Percentiles rank a stretch among this genome's conserved stretches.
phyloP scores from a whole-genome alignment of 202 grass and related monocot species.

The Zizania palustris region DNA sequence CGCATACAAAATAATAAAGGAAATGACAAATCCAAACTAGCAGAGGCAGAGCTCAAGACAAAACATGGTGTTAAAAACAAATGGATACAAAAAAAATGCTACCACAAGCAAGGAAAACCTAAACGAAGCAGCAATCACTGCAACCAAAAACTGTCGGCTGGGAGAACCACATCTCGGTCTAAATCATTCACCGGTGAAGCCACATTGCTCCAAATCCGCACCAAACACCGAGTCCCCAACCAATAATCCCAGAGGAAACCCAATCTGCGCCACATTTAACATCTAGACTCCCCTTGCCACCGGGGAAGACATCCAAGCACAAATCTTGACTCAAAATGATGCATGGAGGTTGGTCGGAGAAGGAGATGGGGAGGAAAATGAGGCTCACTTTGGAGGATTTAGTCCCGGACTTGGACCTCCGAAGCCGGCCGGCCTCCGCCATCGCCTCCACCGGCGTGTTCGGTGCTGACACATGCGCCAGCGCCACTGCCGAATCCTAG shows the following conservation, averaged over 20 bases:
- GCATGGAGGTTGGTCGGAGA: neutral
- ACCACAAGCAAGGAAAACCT: conserved; percentile 12
- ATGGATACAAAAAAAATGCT: conserved; percentile 36
- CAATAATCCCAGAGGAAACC: neutral
- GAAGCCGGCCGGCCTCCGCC: conserved; percentile 46
- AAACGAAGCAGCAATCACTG: conserved; percentile 36
- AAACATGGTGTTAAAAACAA: conserved; percentile 19
- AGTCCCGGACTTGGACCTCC: conserved; percentile 65
- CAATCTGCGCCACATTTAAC: conserved; percentile 24
- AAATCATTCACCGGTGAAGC: conserved; percentile 39
- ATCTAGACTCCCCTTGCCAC: conserved; percentile 3
- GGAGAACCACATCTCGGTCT: conserved; percentile 24
- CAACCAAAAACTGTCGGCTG: conserved; percentile 35
- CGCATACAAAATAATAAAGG: conserved; percentile 36
- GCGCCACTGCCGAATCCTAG: conserved; percentile 41
- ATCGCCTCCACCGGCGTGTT: conserved; percentile 46
- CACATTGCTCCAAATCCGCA: conserved; percentile 44
- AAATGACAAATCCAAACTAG: conserved; percentile 39
- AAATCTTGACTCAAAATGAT: conserved; percentile 33
- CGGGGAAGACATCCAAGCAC: conserved; percentile 11
- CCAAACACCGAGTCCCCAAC: neutral
- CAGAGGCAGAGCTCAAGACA: conserved; percentile 36
- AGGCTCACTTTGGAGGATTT: conserved; percentile 68
- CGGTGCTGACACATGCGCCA: conserved; percentile 46
- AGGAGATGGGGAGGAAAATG: neutral